phyloP scores from a whole-genome alignment of 2,329 filamentous ascomycete genomes.

The Moelleriella libera region DNA sequence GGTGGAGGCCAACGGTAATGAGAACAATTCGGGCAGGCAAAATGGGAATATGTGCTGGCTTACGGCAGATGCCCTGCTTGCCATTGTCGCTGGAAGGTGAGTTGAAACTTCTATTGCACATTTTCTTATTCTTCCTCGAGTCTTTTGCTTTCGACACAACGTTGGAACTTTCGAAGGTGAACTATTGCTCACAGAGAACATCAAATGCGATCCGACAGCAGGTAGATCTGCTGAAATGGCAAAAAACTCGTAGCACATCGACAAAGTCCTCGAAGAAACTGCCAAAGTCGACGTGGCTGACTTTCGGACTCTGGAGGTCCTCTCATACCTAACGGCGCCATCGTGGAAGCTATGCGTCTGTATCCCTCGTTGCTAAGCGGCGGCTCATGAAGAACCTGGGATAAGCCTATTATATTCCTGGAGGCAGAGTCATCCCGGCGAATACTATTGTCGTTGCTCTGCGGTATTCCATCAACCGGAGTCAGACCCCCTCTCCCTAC shows the following conservation, averaged over 20 bases:
- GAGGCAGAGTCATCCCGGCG: background rate
- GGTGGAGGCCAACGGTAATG: too few relatives aligned
- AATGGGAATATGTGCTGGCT: background rate
- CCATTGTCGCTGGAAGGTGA: background rate
- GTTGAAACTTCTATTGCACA: background rate
- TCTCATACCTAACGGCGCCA: background rate
- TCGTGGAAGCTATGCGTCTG: background rate
- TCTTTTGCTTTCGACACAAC: background rate
- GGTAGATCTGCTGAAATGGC: background rate
- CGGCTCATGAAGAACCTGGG: background rate
- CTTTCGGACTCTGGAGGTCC: background rate
- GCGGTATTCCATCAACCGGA: background rate
- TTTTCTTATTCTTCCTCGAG: background rate
- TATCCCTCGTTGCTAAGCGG: background rate
- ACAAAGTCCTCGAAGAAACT: background rate
- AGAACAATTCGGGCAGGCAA: too few relatives aligned
- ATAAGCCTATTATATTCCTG: background rate
- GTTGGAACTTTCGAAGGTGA: background rate
- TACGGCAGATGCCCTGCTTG: background rate
- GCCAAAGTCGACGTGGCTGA: background rate
- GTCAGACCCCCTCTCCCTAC: background rate
- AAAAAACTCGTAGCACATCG: background rate
- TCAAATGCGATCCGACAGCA: background rate
- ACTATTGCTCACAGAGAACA: too few relatives aligned
- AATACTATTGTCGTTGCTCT: background rate